Percentiles rank a stretch among this genome's conserved stretches.
Evolutionary conservation across 352 stramenopile species (phyloP).

Genomic region (Phytophthora ohioensis): DNA sequence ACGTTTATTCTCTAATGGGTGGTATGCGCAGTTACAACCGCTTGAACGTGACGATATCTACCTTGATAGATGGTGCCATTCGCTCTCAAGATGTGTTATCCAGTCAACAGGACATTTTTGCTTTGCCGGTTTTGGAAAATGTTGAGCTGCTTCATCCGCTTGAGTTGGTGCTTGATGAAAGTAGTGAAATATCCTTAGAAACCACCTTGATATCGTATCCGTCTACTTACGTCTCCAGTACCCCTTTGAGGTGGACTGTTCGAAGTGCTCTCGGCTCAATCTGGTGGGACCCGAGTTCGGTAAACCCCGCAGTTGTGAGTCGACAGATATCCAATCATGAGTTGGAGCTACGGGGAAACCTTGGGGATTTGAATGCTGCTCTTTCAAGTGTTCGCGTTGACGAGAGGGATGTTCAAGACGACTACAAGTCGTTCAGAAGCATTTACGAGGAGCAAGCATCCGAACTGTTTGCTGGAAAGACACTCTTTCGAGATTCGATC

Average conservation of each 20-base stretch:
- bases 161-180: constrained; percentile 12
- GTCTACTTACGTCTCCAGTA: constrained; percentile 20
- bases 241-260: constrained; percentile 22
- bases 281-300: constrained; percentile 19
- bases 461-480: constrained; percentile 2
- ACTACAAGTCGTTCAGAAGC: neutral
- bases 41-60: constrained; percentile 17
- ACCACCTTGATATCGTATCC: constrained; percentile 11
- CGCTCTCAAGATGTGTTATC: constrained; percentile 6
- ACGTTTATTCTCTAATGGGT: constrained; percentile 23
- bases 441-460: constrained; percentile 1
- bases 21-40: constrained; percentile 19
- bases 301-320: constrained; percentile 15
- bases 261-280: constrained; percentile 20
- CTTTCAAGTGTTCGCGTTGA: constrained; percentile 26
- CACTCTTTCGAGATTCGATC: constrained; percentile 11
- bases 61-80: neutral
- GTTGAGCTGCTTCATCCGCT: constrained; percentile 13
- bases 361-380: constrained; percentile 26
- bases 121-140: constrained; percentile 20
- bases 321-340: constrained; percentile 18
- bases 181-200: constrained; percentile 6
- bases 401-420: constrained; percentile 6
- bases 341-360: constrained; percentile 18
- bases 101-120: constrained; percentile 20